Evolutionary conservation across 371 early-diverging fungal species (phyloP).

Genomic region (Apophysomyces trapeziformis): DNA sequence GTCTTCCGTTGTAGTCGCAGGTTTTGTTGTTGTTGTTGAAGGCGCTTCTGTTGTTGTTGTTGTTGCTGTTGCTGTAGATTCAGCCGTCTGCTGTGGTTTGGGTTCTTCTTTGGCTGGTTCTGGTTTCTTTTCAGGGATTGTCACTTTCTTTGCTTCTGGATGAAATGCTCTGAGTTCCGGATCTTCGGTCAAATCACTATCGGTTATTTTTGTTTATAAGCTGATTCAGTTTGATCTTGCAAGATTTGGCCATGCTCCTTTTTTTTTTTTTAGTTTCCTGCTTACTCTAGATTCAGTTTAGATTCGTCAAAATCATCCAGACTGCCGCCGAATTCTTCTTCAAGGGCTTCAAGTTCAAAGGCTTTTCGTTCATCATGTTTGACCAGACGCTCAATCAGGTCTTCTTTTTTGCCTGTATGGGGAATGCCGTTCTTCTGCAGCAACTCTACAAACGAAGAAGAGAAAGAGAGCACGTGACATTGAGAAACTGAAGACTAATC

Average conservation of each 20-base stretch:
- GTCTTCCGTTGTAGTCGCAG: slow-evolving; percentile 26
- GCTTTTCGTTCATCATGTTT: slow-evolving; percentile 60
- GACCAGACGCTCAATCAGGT: slow-evolving; percentile 64
- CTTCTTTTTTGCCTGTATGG: slow-evolving; percentile 70
- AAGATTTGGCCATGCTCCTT: not conserved
- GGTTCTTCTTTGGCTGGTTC: slow-evolving; percentile 14
- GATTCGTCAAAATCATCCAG: slow-evolving; percentile 51
- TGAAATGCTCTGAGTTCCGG: slow-evolving; percentile 27
- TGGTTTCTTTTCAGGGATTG: slow-evolving; percentile 10
- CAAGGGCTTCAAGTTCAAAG: slow-evolving; percentile 51
- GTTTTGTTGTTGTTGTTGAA: slow-evolving; percentile 17
- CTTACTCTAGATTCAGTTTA: slow-evolving; percentile 37
- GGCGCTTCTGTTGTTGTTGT: slow-evolving; percentile 20
- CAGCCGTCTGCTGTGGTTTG: slow-evolving; percentile 1
- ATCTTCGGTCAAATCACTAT: slow-evolving; percentile 20
- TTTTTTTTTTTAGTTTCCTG: not conserved
- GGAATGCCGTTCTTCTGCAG: slow-evolving; percentile 61
- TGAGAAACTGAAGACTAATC: not conserved
- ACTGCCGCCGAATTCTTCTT: slow-evolving; percentile 46
- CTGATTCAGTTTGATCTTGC: too few relatives aligned
- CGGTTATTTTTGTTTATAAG: not conserved
- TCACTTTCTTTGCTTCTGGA: slow-evolving; percentile 8
- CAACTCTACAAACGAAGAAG: slow-evolving; percentile 37
- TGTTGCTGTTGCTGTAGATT: slow-evolving; percentile 23
- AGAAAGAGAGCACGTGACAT: not conserved